phyloP scores from a whole-genome alignment of 495 filamentous ascomycete species.

The Aspergillus diversus region DNA sequence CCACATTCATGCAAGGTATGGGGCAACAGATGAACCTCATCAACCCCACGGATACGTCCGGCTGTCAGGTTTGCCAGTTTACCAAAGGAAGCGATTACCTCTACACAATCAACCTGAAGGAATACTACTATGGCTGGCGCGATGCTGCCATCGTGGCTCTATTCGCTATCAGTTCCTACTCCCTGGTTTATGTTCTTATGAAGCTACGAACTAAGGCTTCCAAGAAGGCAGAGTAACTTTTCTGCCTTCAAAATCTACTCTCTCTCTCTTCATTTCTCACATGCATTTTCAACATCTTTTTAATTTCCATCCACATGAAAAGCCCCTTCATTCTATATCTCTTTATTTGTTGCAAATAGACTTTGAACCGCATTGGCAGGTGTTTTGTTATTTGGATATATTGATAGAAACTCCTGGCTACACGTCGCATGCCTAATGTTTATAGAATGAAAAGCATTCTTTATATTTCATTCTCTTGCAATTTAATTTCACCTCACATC shows the following conservation, averaged over 20 bases:
- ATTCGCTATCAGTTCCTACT: slow-evolving; percentile 51
- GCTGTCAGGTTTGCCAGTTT: slow-evolving; percentile 65
- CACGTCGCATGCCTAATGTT: neutral
- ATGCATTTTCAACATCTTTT: neutral
- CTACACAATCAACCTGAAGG: slow-evolving; percentile 38
- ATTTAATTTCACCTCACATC: too few species aligned
- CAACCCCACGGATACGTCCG: slow-evolving; percentile 53
- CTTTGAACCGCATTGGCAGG: neutral
- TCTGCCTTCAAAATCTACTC: neutral
- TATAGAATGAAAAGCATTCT: neutral
- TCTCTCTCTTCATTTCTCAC: neutral
- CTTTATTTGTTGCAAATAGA: neutral
- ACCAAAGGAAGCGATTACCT: slow-evolving; percentile 43
- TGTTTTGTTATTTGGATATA: neutral
- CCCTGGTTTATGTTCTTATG: slow-evolving; percentile 53
- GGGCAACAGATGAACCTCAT: slow-evolving; percentile 56
- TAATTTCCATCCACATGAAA: neutral
- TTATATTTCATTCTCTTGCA: too few species aligned
- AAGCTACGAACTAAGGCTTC: slow-evolving; percentile 40
- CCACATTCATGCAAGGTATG: slow-evolving; percentile 45
- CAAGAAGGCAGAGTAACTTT: slow-evolving; percentile 27
- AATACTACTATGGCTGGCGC: slow-evolving; percentile 51
- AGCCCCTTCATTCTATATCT: neutral
- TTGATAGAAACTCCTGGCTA: neutral
- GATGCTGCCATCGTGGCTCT: slow-evolving; percentile 48